Conservation (phyloP, 106 monocot species). For the Hemerocallis citrina region DNA sequence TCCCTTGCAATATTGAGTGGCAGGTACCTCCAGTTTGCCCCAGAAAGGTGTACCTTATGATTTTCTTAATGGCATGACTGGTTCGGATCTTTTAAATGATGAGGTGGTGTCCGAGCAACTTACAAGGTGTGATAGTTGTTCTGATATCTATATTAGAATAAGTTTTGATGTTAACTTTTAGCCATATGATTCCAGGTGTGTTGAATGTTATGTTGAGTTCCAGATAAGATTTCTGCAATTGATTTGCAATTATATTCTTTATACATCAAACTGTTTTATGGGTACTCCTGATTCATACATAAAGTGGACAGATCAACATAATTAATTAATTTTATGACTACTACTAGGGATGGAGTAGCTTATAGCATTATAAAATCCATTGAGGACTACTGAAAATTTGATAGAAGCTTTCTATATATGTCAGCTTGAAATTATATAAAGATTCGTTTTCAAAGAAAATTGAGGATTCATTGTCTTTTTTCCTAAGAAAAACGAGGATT, state of each 20-base stretch:
- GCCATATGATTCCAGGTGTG: not conserved
- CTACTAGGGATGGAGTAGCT: not conserved
- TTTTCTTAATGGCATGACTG: slow-evolving; percentile 16
- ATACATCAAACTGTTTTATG: not conserved
- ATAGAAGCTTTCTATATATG: too few relatives aligned
- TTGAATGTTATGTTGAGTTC: not conserved
- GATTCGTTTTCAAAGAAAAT: too few relatives aligned
- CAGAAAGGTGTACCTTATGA: slow-evolving; percentile 5
- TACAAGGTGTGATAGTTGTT: slow-evolving; percentile 40
- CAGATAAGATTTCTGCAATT: not conserved
- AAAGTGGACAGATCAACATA: not conserved
- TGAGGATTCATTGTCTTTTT: not conserved
- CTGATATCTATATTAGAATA: not conserved
- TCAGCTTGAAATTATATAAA: too few relatives aligned
- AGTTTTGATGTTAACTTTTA: not conserved
- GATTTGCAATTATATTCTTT: not conserved
- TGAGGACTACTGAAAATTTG: too few relatives aligned
- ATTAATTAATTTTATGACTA: not conserved
- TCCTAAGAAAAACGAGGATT: too few relatives aligned
- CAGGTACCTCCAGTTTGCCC: slow-evolving; percentile 9
- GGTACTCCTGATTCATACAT: not conserved
- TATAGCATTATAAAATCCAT: not conserved
- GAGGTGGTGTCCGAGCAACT: slow-evolving; percentile 80
- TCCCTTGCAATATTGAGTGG: not conserved
- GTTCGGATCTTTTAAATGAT: slow-evolving; percentile 50